Evolutionary conservation across 2,329 filamentous ascomycete genomes (phyloP).

Genomic region (Fusarium circinatum): DNA sequence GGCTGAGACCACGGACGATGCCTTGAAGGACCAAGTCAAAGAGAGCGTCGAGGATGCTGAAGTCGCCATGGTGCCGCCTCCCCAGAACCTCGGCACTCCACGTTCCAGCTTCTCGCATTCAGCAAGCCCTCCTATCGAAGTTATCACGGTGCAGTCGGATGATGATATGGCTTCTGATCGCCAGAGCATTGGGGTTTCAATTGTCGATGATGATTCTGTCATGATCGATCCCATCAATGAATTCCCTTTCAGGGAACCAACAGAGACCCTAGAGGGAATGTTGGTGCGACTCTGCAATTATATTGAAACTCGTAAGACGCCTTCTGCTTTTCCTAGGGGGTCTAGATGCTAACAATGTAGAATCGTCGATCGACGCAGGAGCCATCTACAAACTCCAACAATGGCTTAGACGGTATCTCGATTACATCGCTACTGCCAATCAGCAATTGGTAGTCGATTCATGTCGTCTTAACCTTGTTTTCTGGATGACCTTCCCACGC

Average conservation of each 20-base stretch:
- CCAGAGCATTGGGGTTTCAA: slow-evolving; percentile 44
- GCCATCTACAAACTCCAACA: slow-evolving; percentile 56
- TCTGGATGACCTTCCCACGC: slow-evolving; percentile 65
- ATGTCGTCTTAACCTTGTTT: slow-evolving; percentile 55
- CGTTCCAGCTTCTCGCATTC: slow-evolving; percentile 53
- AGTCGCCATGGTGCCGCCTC: slow-evolving; percentile 47
- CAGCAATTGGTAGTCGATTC: slow-evolving; percentile 53
- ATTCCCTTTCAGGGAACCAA: slow-evolving; percentile 58
- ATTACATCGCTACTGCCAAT: slow-evolving; percentile 50
- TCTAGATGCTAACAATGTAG: slow-evolving; percentile 46
- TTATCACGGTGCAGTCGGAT: slow-evolving; percentile 53
- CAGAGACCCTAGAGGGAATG: slow-evolving; percentile 47
- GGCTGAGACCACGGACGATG: neutral
- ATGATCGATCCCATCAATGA: slow-evolving; percentile 55
- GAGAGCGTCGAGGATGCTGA: slow-evolving; percentile 60
- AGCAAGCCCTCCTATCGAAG: slow-evolving; percentile 57
- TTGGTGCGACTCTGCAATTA: slow-evolving; percentile 52
- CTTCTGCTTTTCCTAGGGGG: neutral
- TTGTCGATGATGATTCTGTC: slow-evolving; percentile 34
- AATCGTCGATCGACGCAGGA: slow-evolving; percentile 55
- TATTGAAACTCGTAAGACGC: slow-evolving; percentile 45
- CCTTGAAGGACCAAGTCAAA: slow-evolving; percentile 48
- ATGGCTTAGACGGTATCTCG: slow-evolving; percentile 64
- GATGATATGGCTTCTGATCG: slow-evolving; percentile 50
- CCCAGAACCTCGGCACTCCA: slow-evolving; percentile 40